A percentile compares a stretch with the other conserved stretches of the same genome.
Evolutionary conservation across 2,329 filamentous ascomycete species (phyloP).

Genomic region (Talaromyces albobiverticillius): DNA sequence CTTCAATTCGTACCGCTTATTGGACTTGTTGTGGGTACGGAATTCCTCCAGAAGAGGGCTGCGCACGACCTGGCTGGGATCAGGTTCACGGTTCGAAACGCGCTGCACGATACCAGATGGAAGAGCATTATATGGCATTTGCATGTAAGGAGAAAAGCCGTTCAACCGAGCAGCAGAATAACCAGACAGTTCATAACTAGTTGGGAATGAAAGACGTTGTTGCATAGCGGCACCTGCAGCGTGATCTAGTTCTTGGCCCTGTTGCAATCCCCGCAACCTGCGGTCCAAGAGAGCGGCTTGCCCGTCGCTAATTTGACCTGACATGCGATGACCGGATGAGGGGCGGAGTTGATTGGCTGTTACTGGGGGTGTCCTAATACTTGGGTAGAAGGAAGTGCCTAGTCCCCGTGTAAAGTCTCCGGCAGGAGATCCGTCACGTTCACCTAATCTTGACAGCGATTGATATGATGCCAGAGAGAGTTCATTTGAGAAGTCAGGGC

Average conservation of each 20-base stretch:
- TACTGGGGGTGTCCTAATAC: constrained; percentile 42
- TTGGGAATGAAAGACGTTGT: constrained; percentile 27
- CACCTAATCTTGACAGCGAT: constrained; percentile 40
- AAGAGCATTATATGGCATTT: constrained; percentile 30
- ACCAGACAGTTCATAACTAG: constrained; percentile 31
- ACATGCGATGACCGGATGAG: constrained; percentile 41
- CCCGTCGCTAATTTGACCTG: constrained; percentile 35
- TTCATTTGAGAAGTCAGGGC: constrained; percentile 28
- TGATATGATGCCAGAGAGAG: constrained; percentile 33
- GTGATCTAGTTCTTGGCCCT: constrained; percentile 36
- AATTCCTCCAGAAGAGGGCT: constrained; percentile 79
- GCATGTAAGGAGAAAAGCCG: constrained; percentile 36
- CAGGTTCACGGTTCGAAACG: constrained; percentile 53
- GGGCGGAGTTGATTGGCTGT: constrained; percentile 39
- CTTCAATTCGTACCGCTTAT: constrained; percentile 75
- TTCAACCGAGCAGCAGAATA: constrained; percentile 32
- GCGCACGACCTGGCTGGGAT: constrained; percentile 60
- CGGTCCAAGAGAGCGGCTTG: constrained; percentile 48
- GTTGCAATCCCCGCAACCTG: constrained; percentile 48
- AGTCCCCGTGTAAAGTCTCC: constrained; percentile 45
- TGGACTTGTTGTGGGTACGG: constrained; percentile 67
- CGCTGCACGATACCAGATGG: constrained; percentile 36
- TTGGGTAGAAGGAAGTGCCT: constrained; percentile 45
- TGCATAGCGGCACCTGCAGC: constrained; percentile 26
- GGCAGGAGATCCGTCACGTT: constrained; percentile 45